phyloP scores from a whole-genome alignment of 805 yeast species.

The Wickerhamiella kurtzmanii region DNA sequence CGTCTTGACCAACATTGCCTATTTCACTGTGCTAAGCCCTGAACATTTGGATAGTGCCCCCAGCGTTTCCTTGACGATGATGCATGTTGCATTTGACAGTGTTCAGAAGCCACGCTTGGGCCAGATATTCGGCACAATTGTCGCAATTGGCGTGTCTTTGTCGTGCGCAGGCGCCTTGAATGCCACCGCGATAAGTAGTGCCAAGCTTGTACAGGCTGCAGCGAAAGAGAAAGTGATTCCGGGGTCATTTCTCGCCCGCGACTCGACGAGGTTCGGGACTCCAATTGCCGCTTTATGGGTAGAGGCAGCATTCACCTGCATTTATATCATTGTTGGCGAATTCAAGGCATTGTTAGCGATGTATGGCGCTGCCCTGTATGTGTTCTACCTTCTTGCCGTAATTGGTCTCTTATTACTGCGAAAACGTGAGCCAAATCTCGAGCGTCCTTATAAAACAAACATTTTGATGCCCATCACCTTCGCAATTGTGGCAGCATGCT shows the following conservation, averaged over 20 bases:
- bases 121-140: constrained; percentile 6
- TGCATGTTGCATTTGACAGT: constrained; percentile 21
- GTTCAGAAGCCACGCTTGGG: constrained; percentile 7
- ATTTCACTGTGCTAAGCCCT: constrained; percentile 61
- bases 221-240: constrained; percentile 28
- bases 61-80: constrained; percentile 28
- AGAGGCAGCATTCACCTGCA: constrained; percentile 22
- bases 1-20: constrained; percentile 26
- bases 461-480: constrained; percentile 24
- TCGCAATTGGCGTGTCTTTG: constrained; percentile 26
- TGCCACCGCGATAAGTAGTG: constrained; percentile 28
- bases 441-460: constrained; percentile 28
- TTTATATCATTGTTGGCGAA: constrained; percentile 27
- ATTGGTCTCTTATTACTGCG: constrained; percentile 28
- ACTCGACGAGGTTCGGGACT: constrained; percentile 19
- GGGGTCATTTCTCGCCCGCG: constrained; percentile 15
- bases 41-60: constrained; percentile 31
- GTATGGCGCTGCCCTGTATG: constrained; percentile 27
- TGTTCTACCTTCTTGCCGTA: constrained; percentile 26
- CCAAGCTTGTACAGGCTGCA: constrained; percentile 26
- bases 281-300: constrained; percentile 27
- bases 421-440: constrained; percentile 24
- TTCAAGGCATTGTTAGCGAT: constrained; percentile 27
- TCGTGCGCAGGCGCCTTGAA: constrained; percentile 32
- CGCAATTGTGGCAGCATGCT: constrained; percentile 27